Evolutionary conservation across 805 yeast species (phyloP).

Genomic region (Sungouiozyma ichnusensis): DNA sequence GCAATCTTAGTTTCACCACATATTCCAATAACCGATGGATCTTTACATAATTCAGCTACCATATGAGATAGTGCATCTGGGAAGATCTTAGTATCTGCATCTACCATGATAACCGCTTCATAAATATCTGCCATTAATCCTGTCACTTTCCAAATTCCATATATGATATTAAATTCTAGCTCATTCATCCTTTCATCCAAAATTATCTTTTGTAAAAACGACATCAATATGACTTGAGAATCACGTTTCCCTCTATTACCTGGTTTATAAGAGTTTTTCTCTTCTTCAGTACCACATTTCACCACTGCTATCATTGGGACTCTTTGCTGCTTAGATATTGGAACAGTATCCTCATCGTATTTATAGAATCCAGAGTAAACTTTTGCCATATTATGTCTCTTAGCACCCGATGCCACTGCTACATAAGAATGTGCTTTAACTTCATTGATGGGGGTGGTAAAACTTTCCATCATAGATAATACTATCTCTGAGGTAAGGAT

Average conservation of each 20-base stretch:
- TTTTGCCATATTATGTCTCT: slow-evolving; percentile 96
- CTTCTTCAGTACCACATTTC: slow-evolving; percentile 82
- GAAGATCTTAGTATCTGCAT: slow-evolving; percentile 83
- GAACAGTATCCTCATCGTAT: slow-evolving; percentile 67
- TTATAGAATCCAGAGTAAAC: slow-evolving; percentile 90
- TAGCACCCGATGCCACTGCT: slow-evolving; percentile 88
- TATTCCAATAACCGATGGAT: slow-evolving; percentile 80
- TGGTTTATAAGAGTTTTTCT: slow-evolving; percentile 60
- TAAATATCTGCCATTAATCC: slow-evolving; percentile 78
- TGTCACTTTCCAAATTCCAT: slow-evolving; percentile 68
- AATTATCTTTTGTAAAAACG: slow-evolving; percentile 75
- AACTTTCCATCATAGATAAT: slow-evolving; percentile 75
- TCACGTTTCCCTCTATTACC: slow-evolving; percentile 97
- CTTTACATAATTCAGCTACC: slow-evolving; percentile 81
- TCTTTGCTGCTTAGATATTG: slow-evolving; percentile 72
- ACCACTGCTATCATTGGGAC: slow-evolving; percentile 72
- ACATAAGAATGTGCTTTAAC: slow-evolving; percentile 82
- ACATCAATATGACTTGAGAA: slow-evolving; percentile 84
- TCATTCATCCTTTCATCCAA: slow-evolving; percentile 93
- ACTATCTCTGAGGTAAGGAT: slow-evolving; percentile 83
- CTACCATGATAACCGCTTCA: slow-evolving; percentile 82
- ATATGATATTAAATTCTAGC: slow-evolving; percentile 68
- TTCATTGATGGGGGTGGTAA: slow-evolving; percentile 58
- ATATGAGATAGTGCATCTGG: slow-evolving; percentile 85
- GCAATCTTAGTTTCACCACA: slow-evolving; percentile 94